Evolutionary conservation across 1,284 basidiomycete species (phyloP), one percentile per base, ranked within the genome.

Genomic region (Volvariella volvacea): DNA sequence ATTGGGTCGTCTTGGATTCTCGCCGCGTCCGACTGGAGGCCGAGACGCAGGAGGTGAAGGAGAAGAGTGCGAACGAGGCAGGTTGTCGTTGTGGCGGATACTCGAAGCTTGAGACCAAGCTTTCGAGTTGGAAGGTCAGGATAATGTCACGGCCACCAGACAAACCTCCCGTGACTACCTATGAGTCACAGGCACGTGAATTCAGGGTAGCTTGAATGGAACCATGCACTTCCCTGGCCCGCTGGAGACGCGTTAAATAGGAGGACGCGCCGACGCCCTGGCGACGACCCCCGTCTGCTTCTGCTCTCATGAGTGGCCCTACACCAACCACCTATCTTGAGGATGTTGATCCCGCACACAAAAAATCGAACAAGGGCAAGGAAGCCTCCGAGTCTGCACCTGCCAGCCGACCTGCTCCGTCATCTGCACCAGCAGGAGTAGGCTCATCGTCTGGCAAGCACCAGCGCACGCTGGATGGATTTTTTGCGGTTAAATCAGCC

Each of bases 31-130:
- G 45, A 62, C 56, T 37, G 56, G 57, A 58, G 65, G 66, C 57
- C 59, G 70, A 47, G 67, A 67, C 48, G 67, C 64, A 45, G 82
- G 80, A 14, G 83, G 83, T 28, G 85, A 87, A 0, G 83, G 85
- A 2, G 86, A 87, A 12, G 85, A 86, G 41, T 70, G 70, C 70
- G 85, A 86, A 53, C 83, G 82, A 70, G 80, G 71, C 83, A 87
- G 79, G 56, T 75, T 85, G 78, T 36, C 7, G 34, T 36, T 8
- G 34, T 36, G n/a, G 34, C 19, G 34, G 15, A 15, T 4, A 36
- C 34, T 36, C n/a, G 15, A 36, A 36, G 25, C 25, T 28, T 12
- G 6, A 12, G 25, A 28, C 25, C 25, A 28, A 28, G 25, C 25
- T 28, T 28, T 28, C 25, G 25, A 28, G 25, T 28, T 15, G 17